These are phyloP conservation scores for Pulveroboletus ravenelii DNA, from an alignment of 768 basidiomycete genomes.

Conservation along the genomic window DNA sequence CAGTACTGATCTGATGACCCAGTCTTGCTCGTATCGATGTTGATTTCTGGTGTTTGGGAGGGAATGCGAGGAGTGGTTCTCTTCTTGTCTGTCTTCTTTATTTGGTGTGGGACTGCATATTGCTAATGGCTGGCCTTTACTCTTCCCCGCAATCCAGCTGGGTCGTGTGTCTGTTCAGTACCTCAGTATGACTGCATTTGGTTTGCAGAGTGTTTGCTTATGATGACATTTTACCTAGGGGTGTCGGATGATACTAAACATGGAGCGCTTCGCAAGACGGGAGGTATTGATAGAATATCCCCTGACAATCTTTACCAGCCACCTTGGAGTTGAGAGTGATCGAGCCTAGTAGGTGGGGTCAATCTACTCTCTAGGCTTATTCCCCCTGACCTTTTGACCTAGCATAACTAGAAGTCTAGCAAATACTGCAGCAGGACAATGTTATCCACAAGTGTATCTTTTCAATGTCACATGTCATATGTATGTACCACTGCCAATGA, in stretches of 20 bases:
- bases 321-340: background rate
- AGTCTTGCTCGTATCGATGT: constrained; percentile 8
- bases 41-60: background rate
- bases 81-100: constrained; percentile 2
- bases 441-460: background rate
- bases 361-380: too few relatives aligned
- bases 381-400: background rate
- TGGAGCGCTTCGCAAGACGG: constrained; percentile 15
- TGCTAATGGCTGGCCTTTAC: background rate
- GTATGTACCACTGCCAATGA: background rate
- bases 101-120: too few relatives aligned
- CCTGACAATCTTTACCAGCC: constrained; percentile 8
- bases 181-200: constrained; percentile 5
- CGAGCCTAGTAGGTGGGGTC: background rate
- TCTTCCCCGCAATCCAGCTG: constrained; percentile 7
- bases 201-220: background rate
- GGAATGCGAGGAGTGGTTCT: background rate
- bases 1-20: background rate
- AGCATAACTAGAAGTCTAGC: too few relatives aligned
- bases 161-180: constrained; percentile 8
- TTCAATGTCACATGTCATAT: background rate
- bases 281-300: background rate
- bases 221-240: constrained; percentile 11
- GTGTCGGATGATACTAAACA: constrained; percentile 22
- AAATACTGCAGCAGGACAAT: background rate